These are phyloP conservation scores for Phoenix dactylifera DNA, from an alignment of 176 grass and related monocot genomes.

Conservation along the genomic window DNA sequence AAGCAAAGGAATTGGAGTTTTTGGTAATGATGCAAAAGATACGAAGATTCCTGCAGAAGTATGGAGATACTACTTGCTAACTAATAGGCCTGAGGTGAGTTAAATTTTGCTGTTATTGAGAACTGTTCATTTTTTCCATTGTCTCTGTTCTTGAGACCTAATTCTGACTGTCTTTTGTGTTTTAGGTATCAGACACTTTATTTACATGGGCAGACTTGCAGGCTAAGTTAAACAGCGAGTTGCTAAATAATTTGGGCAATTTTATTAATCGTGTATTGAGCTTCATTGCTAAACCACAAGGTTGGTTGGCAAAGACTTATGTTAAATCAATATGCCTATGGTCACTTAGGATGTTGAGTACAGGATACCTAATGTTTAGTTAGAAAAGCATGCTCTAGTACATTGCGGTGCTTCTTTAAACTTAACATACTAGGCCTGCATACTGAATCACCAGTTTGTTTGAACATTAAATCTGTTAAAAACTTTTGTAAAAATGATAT, in stretches of 20 bases:
- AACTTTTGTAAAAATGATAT: no score
- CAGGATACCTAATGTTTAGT: no score
- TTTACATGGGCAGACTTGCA: constrained; percentile 93
- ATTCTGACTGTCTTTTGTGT: constrained; percentile 20
- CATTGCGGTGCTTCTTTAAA: no score
- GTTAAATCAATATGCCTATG: not conserved
- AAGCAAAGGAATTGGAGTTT: constrained; percentile 87
- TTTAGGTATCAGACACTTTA: constrained; percentile 82
- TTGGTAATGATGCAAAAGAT: constrained; percentile 88
- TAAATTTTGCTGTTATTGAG: constrained; percentile 9
- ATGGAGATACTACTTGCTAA: constrained; percentile 94
- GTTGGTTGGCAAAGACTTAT: constrained; percentile 23
- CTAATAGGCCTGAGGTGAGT: constrained; percentile 85
- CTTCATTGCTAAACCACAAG: constrained; percentile 81
- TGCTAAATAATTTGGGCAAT: constrained; percentile 82
- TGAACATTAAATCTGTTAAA: no score
- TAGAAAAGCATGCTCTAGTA: no score
- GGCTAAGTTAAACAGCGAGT: constrained; percentile 77
- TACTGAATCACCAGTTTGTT: no score
- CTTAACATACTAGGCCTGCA: no score
- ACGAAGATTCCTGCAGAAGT: constrained; percentile 84
- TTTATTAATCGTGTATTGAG: constrained; percentile 93
- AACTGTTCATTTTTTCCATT: constrained; percentile 15
- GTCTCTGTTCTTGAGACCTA: constrained; percentile 10
- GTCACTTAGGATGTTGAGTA: no score